Conservation (phyloP, 768 basidiomycete genomes). For the Boletus subparvulus region DNA sequence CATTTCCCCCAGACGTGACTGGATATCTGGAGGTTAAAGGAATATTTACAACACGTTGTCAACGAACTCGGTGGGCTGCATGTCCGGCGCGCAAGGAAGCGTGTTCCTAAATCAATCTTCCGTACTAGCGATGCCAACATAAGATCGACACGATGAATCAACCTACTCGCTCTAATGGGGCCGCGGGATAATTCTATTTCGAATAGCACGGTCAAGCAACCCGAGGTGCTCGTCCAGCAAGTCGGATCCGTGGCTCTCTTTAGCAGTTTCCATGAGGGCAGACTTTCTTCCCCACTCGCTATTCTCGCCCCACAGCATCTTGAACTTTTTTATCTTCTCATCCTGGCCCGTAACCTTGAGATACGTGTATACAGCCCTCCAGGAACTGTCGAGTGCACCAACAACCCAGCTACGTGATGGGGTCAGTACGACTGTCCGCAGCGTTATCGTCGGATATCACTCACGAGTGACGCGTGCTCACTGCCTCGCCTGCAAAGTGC, state of each 20-base stretch:
- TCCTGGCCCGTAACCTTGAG: conserved; percentile 12
- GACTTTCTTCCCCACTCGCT: conserved; percentile 23
- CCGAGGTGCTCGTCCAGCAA: conserved; percentile 2
- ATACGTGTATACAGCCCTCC: conserved; percentile 33
- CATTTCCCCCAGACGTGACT: conserved; percentile 14
- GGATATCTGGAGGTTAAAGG: conserved; percentile 1
- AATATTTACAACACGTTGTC: neutral
- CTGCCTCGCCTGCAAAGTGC: conserved; percentile 14
- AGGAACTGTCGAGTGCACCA: conserved; percentile 39
- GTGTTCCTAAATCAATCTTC: too few relatives aligned
- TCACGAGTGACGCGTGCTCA: conserved; percentile 39
- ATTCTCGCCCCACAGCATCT: conserved; percentile 29
- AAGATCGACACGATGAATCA: neutral
- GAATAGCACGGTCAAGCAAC: neutral
- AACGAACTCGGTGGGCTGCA: conserved; percentile 8
- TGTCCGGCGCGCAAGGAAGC: neutral
- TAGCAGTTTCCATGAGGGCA: neutral
- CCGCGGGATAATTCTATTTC: neutral
- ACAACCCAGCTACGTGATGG: conserved; percentile 33
- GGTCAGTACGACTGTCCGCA: neutral
- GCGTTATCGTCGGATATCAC: conserved; percentile 1
- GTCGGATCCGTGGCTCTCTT: neutral
- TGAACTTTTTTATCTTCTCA: conserved; percentile 17
- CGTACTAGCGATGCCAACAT: neutral
- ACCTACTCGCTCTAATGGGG: neutral